Percentiles rank a stretch among this genome's conserved stretches.
Conservation (phyloP, 2,329 filamentous ascomycete genomes). For the Teratosphaeria zuluensis region DNA sequence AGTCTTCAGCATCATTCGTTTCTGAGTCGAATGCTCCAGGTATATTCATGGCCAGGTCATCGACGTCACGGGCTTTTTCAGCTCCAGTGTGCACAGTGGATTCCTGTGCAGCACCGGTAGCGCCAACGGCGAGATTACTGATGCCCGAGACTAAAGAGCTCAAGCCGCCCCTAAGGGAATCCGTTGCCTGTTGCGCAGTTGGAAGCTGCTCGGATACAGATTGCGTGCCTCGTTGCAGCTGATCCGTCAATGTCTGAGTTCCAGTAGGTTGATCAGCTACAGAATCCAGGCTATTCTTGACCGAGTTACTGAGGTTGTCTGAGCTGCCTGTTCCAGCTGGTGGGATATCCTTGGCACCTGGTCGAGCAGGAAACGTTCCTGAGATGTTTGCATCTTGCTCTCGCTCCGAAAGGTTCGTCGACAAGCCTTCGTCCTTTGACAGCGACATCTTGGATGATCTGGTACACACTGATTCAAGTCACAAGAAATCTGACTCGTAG, state of each 20-base stretch:
- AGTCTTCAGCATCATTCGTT: not conserved
- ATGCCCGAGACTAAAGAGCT: not conserved
- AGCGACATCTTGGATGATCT: not conserved
- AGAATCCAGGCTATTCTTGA: not conserved
- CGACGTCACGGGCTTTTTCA: not conserved
- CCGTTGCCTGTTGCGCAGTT: not conserved
- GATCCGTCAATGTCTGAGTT: not conserved
- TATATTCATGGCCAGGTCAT: not conserved
- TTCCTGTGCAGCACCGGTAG: not conserved
- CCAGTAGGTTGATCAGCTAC: not conserved
- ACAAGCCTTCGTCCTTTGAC: not conserved
- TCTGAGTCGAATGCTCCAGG: not conserved
- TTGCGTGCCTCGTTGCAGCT: not conserved
- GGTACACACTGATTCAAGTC: not conserved
- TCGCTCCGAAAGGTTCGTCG: not conserved
- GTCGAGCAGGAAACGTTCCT: not conserved
- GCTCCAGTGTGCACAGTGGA: not conserved
- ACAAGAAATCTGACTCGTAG: not conserved
- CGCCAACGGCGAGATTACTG: not conserved
- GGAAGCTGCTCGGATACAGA: not conserved
- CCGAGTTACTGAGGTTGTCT: not conserved
- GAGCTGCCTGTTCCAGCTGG: not conserved
- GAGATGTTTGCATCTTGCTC: not conserved
- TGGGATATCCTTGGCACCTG: not conserved
- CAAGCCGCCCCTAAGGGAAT: not conserved